A percentile compares a stretch with the other conserved stretches of the same genome.
These are phyloP conservation scores for Phytophthora fragariae DNA, from an alignment of 352 stramenopile genomes.

Conservation along the genomic window DNA sequence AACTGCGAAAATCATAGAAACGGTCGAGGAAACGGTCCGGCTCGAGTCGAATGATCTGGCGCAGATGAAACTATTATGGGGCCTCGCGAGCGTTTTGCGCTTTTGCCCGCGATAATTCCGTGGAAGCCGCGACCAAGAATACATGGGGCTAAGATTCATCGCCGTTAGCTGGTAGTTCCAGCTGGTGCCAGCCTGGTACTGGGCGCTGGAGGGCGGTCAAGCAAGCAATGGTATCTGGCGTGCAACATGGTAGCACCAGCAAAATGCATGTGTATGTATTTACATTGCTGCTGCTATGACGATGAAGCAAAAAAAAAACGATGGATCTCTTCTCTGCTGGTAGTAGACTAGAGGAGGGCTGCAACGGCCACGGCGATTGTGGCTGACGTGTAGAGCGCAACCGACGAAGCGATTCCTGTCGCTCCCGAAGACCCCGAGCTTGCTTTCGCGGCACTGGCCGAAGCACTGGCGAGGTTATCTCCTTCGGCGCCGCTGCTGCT, in stretches of 20 bases:
- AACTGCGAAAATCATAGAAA: background rate
- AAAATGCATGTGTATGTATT: conserved; percentile 31
- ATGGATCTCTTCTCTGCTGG: background rate
- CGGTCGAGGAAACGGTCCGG: background rate
- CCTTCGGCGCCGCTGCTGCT: conserved; percentile 11
- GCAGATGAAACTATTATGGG: background rate
- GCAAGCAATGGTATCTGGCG: background rate
- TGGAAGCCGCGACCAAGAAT: conserved; percentile 6
- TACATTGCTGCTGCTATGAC: conserved; percentile 5
- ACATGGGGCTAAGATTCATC: conserved; percentile 3
- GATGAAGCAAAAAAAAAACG: conserved; percentile 9
- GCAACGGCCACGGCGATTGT: conserved; percentile 19
- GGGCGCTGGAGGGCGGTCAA: background rate
- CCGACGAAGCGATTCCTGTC: background rate
- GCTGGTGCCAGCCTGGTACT: background rate
- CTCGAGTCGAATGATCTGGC: background rate
- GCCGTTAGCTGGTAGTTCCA: background rate
- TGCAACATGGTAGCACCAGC: conserved; percentile 6
- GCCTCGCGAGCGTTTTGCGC: conserved; percentile 4
- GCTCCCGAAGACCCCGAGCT: conserved; percentile 24
- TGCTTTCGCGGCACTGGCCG: conserved; percentile 5
- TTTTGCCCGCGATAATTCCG: conserved; percentile 1
- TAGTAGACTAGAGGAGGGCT: conserved; percentile 29
- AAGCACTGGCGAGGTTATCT: conserved; percentile 5
- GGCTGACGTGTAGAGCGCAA: conserved; percentile 28